Base-by-base conservation (phyloP, 257 asterid species). In the Avicennia marina region DNA sequence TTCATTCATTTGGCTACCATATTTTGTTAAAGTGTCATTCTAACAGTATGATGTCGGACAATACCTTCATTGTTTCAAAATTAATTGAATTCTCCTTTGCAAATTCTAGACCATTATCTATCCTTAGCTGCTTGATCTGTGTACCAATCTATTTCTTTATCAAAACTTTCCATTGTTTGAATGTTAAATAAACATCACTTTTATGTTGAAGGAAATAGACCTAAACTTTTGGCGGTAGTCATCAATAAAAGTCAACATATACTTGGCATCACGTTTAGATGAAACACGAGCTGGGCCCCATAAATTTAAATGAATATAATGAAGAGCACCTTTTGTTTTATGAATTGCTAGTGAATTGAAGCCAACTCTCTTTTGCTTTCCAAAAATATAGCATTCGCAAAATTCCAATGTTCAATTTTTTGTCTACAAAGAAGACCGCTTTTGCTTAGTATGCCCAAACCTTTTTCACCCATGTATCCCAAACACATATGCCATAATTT, bases 251-350 rank as follows among this genome's bases (percentile, higher is more conserved):
- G 42, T 36, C 15, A 62, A 13, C 24, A 62, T 8, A 25, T 62
- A 62, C 16, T 16, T 47, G 1, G 11, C 21, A 36, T 22, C 50
- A 49, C 15, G 39, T 6, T 49, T 48, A 5, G 52, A 24, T 0
- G 53, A 31, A 7, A 16, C 41, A 13, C 24, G 24, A 16, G 41
- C 15, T 6, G 18, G 53, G 15, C 60, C 68, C 32, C 18, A 62
- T 16, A 51, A n/a, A 17, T 62, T 43, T 21, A 51, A 62, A 39
- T 62, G 60, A 21, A 62, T 34, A 22, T 62, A 62, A 4, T 62
- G 25, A 10, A 48, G 15, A 45, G 47, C 13, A 4, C 20, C 34
- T 11, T 47, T 17, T 11, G 17, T n/a, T 22, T 0, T 25, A 3
- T 50, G 20, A 15, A 27, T 25, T 50, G 39, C 39, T 25, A 8